Percentiles rank a stretch among this genome's conserved stretches.
phyloP scores from a whole-genome alignment of 192 early-diverging fungal species.

The Powellomyces hirtus region DNA sequence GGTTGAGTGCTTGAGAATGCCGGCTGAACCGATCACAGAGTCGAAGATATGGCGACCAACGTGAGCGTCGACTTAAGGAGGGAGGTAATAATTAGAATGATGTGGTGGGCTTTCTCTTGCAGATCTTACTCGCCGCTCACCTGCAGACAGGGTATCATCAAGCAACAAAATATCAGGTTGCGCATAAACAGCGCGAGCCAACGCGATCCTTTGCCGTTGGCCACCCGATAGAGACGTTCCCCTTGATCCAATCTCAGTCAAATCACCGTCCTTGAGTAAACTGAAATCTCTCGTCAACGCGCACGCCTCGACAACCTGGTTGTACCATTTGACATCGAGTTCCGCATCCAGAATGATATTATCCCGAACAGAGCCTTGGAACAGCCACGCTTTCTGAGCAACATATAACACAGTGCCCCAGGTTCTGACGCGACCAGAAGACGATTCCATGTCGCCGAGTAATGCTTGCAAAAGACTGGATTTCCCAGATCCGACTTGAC shows the following conservation, averaged over 20 bases:
- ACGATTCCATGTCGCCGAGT: conserved; percentile 68
- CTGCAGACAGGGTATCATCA: conserved; percentile 57
- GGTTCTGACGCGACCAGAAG: conserved; percentile 34
- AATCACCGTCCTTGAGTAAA: conserved; percentile 28
- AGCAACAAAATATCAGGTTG: conserved; percentile 45
- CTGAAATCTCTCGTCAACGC: conserved; percentile 41
- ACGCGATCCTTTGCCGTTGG: conserved; percentile 70
- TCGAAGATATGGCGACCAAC: conserved; percentile 77
- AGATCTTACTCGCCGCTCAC: too few species aligned
- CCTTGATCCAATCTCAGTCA: conserved; percentile 42
- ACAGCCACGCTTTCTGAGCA: conserved; percentile 30
- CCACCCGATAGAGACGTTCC: conserved; percentile 59
- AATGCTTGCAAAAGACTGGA: conserved; percentile 72
- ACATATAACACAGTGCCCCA: conserved; percentile 20
- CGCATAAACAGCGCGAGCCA: conserved; percentile 50
- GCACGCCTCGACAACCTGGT: conserved; percentile 30
- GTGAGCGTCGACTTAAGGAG: conserved; percentile 75
- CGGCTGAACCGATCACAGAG: neutral
- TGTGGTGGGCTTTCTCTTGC: too few species aligned
- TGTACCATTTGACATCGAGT: conserved; percentile 28
- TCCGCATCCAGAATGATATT: conserved; percentile 37
- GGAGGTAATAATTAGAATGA: too few species aligned
- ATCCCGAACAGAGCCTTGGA: conserved; percentile 25
- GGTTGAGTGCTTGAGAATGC: conserved; percentile 59
- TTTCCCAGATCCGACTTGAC: conserved; percentile 77